These are phyloP conservation scores for Mortierella sp. DNA, from an alignment of 371 early-diverging fungal genomes.

Conservation along the genomic window DNA sequence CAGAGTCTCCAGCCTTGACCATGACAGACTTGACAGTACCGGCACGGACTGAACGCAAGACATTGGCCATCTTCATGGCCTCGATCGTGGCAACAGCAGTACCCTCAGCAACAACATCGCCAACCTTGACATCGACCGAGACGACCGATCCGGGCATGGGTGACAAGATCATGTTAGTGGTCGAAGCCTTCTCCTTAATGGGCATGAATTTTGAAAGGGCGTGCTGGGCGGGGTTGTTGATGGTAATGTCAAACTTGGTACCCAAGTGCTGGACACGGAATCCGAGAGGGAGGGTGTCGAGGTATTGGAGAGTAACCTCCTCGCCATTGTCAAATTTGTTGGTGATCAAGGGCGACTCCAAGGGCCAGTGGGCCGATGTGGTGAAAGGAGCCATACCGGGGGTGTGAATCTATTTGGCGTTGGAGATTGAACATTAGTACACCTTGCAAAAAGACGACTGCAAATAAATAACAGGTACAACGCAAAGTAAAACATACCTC, in stretches of 20 bases:
- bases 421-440: not conserved
- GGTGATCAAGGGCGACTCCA: slow-evolving; percentile 82
- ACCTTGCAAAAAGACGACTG: not conserved
- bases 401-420: slow-evolving; percentile 54
- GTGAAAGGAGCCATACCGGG: slow-evolving; percentile 59
- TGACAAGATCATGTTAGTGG: slow-evolving; percentile 79
- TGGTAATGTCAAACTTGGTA: slow-evolving; percentile 84
- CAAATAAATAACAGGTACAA: not conserved
- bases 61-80: slow-evolving; percentile 99
- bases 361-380: slow-evolving; percentile 76
- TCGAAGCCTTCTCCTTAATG: slow-evolving; percentile 78
- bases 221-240: slow-evolving; percentile 75
- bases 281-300: slow-evolving; percentile 81
- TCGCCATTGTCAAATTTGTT: slow-evolving; percentile 64
- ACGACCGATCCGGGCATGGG: slow-evolving; percentile 97
- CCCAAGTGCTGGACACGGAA: slow-evolving; percentile 88
- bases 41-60: slow-evolving; percentile 82
- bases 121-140: slow-evolving; percentile 85
- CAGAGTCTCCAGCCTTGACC: slow-evolving; percentile 81
- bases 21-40: slow-evolving; percentile 87
- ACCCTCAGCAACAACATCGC: slow-evolving; percentile 89
- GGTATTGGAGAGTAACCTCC: slow-evolving; percentile 81
- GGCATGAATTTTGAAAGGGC: slow-evolving; percentile 80
- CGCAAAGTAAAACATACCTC: slow-evolving; percentile 18
- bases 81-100: slow-evolving; percentile 92